Conservation (phyloP, 2,329 filamentous ascomycete species). For the Sarocladiaceae sp. region DNA sequence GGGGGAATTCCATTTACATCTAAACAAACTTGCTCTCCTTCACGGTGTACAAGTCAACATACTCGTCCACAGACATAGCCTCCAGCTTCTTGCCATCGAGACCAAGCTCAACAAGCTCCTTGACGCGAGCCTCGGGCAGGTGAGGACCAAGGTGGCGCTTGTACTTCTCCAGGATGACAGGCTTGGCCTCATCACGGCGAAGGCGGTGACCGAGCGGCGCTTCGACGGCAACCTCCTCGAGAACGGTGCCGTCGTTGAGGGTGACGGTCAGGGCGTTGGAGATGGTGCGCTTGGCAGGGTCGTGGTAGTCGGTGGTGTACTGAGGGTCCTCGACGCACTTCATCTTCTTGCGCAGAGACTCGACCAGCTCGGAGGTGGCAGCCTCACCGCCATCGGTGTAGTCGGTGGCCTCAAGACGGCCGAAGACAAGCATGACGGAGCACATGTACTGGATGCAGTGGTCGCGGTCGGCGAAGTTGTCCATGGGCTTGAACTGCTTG, state of each 20-base stretch:
- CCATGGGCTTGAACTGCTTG: constrained; percentile 99
- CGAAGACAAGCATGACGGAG: constrained; percentile 89
- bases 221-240: constrained; percentile 88
- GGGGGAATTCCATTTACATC: no score
- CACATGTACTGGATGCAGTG: constrained; percentile 99
- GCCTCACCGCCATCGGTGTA: constrained; percentile 92
- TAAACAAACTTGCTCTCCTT: constrained; percentile 53
- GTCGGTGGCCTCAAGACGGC: constrained; percentile 86
- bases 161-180: constrained; percentile 92
- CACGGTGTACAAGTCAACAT: constrained; percentile 74
- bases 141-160: constrained; percentile 85
- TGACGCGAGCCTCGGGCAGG: constrained; percentile 68
- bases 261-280: constrained; percentile 94
- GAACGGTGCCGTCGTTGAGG: constrained; percentile 85
- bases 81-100: constrained; percentile 71
- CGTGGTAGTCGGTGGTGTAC: constrained; percentile 93
- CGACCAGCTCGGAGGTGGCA: constrained; percentile 80
- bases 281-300: constrained; percentile 89
- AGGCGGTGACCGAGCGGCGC: constrained; percentile 89
- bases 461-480: constrained; percentile 99
- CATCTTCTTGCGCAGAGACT: constrained; percentile 89
- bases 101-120: constrained; percentile 76
- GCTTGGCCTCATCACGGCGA: constrained; percentile 93
- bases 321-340: constrained; percentile 92
- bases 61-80: constrained; percentile 79